phyloP scores from a whole-genome alignment of 2,329 filamentous ascomycete species.

The Colletotrichum sp. region DNA sequence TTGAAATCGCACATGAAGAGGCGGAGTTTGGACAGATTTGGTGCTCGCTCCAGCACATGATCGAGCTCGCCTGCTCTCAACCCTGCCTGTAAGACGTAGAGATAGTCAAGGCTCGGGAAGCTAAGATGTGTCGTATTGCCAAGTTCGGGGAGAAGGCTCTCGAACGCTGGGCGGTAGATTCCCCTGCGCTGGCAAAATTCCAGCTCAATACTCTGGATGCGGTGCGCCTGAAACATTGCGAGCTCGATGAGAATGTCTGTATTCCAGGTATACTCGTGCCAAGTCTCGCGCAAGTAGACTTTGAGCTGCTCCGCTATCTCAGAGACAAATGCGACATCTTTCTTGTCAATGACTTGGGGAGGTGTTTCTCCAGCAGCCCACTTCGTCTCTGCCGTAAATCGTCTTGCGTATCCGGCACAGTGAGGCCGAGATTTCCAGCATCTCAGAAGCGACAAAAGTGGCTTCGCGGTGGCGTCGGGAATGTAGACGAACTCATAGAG shows the following conservation, averaged over 20 bases:
- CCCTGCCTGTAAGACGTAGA: background rate
- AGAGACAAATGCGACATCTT: background rate
- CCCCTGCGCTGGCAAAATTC: background rate
- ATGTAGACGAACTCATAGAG: background rate
- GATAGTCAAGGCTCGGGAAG: background rate
- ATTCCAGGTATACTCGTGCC: background rate
- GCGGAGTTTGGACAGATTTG: background rate
- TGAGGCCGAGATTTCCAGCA: background rate
- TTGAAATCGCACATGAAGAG: background rate
- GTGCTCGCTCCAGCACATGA: background rate
- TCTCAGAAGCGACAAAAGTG: background rate
- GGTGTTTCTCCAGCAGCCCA: background rate
- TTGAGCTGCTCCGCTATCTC: background rate
- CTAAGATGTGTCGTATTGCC: background rate
- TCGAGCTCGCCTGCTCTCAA: background rate
- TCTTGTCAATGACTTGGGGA: background rate
- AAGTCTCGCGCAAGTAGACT: background rate
- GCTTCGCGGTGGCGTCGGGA: background rate
- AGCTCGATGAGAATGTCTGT: constrained; percentile 2
- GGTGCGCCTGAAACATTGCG: background rate
- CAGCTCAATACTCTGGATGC: background rate
- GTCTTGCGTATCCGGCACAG: background rate
- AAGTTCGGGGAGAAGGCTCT: background rate
- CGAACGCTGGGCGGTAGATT: constrained; percentile 4
- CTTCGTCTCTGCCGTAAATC: background rate